Evolutionary conservation across 495 filamentous ascomycete genomes (phyloP).

Genomic region (Xylaria longipes): DNA sequence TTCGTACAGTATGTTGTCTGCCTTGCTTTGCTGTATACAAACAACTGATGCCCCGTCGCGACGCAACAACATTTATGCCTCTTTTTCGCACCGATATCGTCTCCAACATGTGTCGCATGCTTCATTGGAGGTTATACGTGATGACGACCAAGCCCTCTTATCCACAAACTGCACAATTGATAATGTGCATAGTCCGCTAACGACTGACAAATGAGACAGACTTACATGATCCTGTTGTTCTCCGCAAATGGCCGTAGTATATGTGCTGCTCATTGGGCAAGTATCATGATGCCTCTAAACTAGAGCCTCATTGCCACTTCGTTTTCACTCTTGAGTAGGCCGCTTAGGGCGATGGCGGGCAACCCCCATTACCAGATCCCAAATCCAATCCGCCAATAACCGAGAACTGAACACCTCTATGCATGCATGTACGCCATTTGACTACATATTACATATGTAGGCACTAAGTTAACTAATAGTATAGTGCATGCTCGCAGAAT

Average conservation of each 20-base stretch:
- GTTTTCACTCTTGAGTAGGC: background rate
- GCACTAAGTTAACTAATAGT: background rate
- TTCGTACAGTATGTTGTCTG: slow-evolving; percentile 8
- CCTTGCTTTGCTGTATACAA: slow-evolving; percentile 21
- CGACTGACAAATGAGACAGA: background rate
- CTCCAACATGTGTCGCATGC: background rate
- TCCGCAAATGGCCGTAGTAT: background rate
- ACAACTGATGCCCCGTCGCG: background rate
- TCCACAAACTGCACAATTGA: slow-evolving; percentile 21
- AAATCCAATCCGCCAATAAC: slow-evolving; percentile 14
- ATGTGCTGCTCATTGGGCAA: background rate
- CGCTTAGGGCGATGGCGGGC: no score
- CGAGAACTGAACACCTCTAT: background rate
- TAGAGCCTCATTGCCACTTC: background rate
- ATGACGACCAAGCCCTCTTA: background rate
- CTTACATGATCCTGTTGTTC: background rate
- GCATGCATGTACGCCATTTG: slow-evolving; percentile 1
- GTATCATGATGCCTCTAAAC: background rate
- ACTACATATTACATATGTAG: slow-evolving; percentile 7
- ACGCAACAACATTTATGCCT: slow-evolving; percentile 15
- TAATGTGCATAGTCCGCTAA: background rate
- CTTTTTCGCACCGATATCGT: slow-evolving; percentile 1
- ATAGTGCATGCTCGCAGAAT: background rate
- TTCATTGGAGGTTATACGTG: background rate
- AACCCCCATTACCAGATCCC: background rate